Base-by-base conservation (phyloP, 306 rosid species). In the Abrus pulchellus region DNA sequence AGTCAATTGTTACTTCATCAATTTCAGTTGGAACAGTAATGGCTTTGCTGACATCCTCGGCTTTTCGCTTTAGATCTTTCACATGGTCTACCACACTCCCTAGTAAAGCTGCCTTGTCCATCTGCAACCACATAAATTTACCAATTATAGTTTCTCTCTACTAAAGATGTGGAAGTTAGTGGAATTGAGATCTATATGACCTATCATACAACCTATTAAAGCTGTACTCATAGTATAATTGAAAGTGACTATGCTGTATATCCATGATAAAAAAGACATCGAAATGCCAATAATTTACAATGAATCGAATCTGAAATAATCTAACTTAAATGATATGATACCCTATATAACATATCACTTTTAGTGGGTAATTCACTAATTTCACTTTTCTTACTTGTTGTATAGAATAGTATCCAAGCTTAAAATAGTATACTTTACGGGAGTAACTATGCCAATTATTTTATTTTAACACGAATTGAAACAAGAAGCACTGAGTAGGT, bases 31-130 rank as follows among this genome's bases (percentile, higher is more conserved):
- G 98, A 79, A 94, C 89, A 30, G 86, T 85, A 12, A 78, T 61
- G 79, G 78, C 78, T 78, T 87, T 86, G 79, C 87, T 85, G 0
- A 86, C 89, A 81, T 92, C 97, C 83, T 49, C 80, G n/a, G 97
- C 98, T 86, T 87, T 92, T 88, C 91, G 9, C 84, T 88, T 94
- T 9, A 94, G 97, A 57, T 92, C 97, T 63, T 92, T 94, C 43
- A 94, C 97, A 10, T 90, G 91, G 28, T 94, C 97, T 45, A 94
- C 90, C 55, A 87, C 98, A 44, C 97, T 92, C 66, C 98, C 97
- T 54, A 94, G 68, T 45, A 94, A 82, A 41, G 98, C 94, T 56
- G 98, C 98, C 72, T 94, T 94, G 90, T 94, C 97, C 98, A 94
- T 92, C 97, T 94, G 85, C 85, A 85, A 13, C 40, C 83, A 72